A percentile compares a stretch with the other conserved stretches of the same genome.
Evolutionary conservation across 169 alveolate species (phyloP).

Genomic region (Fabrea salina): DNA sequence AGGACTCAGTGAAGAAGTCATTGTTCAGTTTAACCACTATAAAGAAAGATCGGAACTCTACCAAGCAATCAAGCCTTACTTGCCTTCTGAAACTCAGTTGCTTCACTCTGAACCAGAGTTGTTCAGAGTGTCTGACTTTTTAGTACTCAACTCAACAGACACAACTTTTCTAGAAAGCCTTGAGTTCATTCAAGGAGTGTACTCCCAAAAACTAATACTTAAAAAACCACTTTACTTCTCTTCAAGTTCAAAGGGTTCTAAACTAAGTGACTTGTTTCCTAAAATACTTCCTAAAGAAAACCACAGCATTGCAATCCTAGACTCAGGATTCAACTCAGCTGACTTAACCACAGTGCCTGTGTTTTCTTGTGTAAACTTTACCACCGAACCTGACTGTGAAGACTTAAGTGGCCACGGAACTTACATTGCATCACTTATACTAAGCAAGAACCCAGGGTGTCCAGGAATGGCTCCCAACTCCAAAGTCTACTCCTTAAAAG

Average conservation of each 20-base stretch:
- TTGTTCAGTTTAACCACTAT: background rate
- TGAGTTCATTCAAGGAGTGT: background rate
- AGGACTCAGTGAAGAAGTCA: background rate
- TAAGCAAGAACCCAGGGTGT: conserved; percentile 33
- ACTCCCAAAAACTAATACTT: background rate
- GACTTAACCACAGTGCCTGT: background rate
- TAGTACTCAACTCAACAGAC: background rate
- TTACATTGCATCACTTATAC: conserved; percentile 41
- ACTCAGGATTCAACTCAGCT: background rate
- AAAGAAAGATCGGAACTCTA: background rate
- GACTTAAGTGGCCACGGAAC: conserved; percentile 55
- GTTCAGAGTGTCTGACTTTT: background rate
- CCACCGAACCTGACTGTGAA: conserved; percentile 33
- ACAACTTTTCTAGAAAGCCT: background rate
- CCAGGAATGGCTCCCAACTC: conserved; percentile 62
- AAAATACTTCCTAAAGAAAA: background rate
- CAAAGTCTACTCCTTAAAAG: conserved; percentile 41
- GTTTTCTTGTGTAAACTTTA: conserved; percentile 23
- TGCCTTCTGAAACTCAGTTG: too few species aligned
- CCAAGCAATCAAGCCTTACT: background rate
- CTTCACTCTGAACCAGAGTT: background rate
- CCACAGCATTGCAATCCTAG: background rate
- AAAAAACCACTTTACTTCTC: background rate
- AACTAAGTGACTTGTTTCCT: background rate
- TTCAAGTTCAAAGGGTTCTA: background rate